Base-by-base conservation (phyloP, 78 protist genomes). In the Emiliania huxleyi region DNA sequence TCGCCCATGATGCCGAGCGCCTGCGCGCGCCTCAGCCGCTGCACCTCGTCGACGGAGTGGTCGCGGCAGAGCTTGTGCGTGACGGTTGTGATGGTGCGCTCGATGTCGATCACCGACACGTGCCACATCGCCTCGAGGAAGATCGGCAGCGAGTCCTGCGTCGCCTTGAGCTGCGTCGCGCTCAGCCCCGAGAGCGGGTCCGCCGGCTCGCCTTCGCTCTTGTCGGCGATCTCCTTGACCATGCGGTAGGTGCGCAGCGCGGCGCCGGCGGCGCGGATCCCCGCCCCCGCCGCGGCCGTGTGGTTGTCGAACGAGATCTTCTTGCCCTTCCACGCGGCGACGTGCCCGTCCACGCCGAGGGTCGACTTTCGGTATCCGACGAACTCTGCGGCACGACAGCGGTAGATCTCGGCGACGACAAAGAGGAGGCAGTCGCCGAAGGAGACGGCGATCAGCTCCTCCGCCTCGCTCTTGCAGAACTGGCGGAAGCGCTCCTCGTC, bases 71-170 rank as follows among this genome's bases (percentile, higher is more conserved):
- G 29, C 87, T 81, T 81, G 89, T 40, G 8, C 19, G n/a, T 42
- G 40, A 44, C 89, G 25, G 12, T 19, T 29, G 49, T 23, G 23
- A 81, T 37, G 23, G 89, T 81, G 8, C 55, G n/a, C 89, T 81
- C 89, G 55, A 81, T 44, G 89, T 81, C 89, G 89, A 81, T 1
- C 25, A 81, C 89, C 21, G 89, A 44, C 12, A 81, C 89, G 56
- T 44, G 89, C 89, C 89, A 81, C 56, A 44, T 44, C 40, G 89
- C 52, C 25, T 44, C 89, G 49, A 81, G 89, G 49, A 81, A 42
- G 49, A 81, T 5, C 18, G 89, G 49, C 21, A 81, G n/a, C 37
- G 23, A 18, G 35, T 77, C 85, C 29, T 77, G 48, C 4, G 85
- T 77, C 29, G 85, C 44, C n/a, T 40, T 8, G 48, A 77, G 85